Conservation (phyloP, 768 basidiomycete genomes). For the Kwoniella sp. region DNA sequence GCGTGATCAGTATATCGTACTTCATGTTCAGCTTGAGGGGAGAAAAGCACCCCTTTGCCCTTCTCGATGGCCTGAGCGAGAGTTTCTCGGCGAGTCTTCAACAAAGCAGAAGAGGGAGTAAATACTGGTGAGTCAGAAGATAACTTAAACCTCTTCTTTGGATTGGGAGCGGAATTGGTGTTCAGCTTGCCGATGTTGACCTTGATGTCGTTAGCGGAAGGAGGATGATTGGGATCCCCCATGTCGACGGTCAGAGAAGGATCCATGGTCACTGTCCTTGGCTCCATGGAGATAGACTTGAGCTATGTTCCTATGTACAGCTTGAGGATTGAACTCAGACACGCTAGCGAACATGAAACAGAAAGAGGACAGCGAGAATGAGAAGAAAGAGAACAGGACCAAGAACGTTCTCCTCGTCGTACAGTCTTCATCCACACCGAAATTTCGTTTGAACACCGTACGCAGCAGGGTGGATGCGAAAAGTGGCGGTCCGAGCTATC, state of each 20-base stretch:
- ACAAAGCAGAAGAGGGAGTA: background rate
- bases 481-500: slow-evolving; percentile 18
- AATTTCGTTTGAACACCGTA: no score
- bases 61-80: background rate
- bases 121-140: background rate
- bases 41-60: background rate
- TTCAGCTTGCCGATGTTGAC: background rate
- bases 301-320: background rate
- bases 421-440: background rate
- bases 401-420: no score
- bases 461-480: slow-evolving; percentile 7
- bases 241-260: background rate
- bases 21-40: background rate
- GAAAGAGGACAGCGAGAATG: slow-evolving; percentile 1
- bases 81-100: background rate
- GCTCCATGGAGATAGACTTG: background rate
- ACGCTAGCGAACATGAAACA: no score
- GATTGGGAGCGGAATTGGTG: background rate
- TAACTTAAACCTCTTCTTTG: background rate
- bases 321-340: background rate
- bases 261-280: background rate
- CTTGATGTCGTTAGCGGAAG: background rate
- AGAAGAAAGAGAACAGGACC: slow-evolving; percentile 6
- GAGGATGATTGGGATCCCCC: background rate
- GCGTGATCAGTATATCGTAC: background rate